Evolutionary conservation across 2,329 filamentous ascomycete species (phyloP).

Genomic region (Curvularia hawaiiensis): DNA sequence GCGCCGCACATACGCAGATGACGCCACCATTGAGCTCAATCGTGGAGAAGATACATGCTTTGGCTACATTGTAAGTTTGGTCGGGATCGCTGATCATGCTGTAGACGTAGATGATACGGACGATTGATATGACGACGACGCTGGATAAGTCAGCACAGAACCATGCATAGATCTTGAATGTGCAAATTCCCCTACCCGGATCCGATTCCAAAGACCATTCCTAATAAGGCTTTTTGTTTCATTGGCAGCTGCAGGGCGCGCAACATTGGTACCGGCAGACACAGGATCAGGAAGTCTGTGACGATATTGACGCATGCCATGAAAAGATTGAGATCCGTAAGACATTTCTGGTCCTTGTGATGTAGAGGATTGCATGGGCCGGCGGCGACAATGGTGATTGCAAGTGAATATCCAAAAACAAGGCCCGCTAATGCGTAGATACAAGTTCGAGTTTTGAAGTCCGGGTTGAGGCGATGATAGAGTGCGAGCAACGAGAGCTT

Average conservation of each 20-base stretch:
- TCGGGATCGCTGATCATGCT: slow-evolving; percentile 23
- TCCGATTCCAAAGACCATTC: slow-evolving; percentile 38
- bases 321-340: slow-evolving; percentile 25
- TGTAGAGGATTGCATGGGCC: slow-evolving; percentile 24
- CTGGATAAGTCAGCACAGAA: slow-evolving; percentile 9
- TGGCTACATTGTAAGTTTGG: slow-evolving; percentile 25
- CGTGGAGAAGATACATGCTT: slow-evolving; percentile 24
- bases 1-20: slow-evolving; percentile 24
- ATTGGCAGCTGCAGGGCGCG: slow-evolving; percentile 30
- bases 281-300: slow-evolving; percentile 43
- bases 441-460: slow-evolving; percentile 12
- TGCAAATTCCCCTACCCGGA: slow-evolving; percentile 17
- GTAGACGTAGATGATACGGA: slow-evolving; percentile 29
- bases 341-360: slow-evolving; percentile 19
- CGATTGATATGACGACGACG: slow-evolving; percentile 24
- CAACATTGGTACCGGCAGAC: slow-evolving; percentile 34
- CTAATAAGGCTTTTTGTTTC: slow-evolving; percentile 37
- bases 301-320: slow-evolving; percentile 40
- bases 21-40: slow-evolving; percentile 27
- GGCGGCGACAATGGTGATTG: slow-evolving; percentile 25
- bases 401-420: slow-evolving; percentile 23
- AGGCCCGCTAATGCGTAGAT: slow-evolving; percentile 22
- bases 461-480: slow-evolving; percentile 26
- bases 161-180: neutral
- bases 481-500: slow-evolving; percentile 28